Evolutionary conservation across 768 basidiomycete genomes (phyloP), one percentile per base, ranked within the genome.

Genomic region (Tubosaeta brunneosetosa): DNA sequence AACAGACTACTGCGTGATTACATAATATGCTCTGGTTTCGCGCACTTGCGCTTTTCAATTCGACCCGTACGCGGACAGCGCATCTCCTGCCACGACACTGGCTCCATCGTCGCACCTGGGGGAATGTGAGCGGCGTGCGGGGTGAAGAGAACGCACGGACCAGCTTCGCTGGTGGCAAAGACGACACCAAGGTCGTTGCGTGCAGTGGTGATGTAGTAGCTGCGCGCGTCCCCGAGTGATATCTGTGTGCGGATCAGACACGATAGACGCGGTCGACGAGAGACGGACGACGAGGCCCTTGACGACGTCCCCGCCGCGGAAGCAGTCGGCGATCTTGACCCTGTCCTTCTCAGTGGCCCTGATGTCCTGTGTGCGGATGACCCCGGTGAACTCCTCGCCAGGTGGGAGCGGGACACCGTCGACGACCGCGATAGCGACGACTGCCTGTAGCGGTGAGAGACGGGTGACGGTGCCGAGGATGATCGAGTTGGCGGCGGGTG

Each of bases 61-160:
- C 75, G 79, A 5, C 90, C 88, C 14, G 90, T 91, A 66, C 82
- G 84, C 17, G 88, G 83, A 65, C 90, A 92, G 19, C 88, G 80
- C 91, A 94, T 94, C 67, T 88, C 88, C 70, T 89, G 84, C 91
- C 91, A 94, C 2, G 88, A 91, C 13, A 91, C 81, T 0, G 91
- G 87, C 52, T 88, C 84, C 81, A 94, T 85, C 22, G 87, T 87
- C 10, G 80, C 83, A 49, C 90, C 89, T 90, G 54, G 22, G 22
- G 60, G 31, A 7, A 4, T 27, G 38, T 60, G 51, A 46, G 49
- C 19, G 49, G 31, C 50, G 37, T 41, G 48, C 53, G 27, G 44
- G 5, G 19, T n/a, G 19, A 10, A 13, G 26, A 17, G 27, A n/a
- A 19, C 40, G 11, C 46, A 73, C 77, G 60, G 62, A 83, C 91